Conservation (phyloP, 352 stramenopile genomes). For the Phytophthora constricta region DNA sequence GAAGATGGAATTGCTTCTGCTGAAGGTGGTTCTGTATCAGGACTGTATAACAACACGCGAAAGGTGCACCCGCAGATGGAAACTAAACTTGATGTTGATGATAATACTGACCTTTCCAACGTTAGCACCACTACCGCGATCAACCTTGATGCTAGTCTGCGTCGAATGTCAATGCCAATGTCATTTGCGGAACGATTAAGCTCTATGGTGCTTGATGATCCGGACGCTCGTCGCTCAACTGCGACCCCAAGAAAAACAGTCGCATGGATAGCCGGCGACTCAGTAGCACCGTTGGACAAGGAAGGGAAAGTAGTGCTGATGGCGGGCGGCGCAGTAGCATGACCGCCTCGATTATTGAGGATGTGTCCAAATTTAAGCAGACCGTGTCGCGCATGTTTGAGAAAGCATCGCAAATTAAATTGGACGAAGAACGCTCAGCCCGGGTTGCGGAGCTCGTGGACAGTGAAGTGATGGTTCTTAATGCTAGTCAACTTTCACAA, state of each 20-base stretch:
- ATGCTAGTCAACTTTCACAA: slow-evolving; percentile 61
- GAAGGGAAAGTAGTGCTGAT: slow-evolving; percentile 17
- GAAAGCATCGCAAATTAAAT: slow-evolving; percentile 36
- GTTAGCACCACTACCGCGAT: not conserved
- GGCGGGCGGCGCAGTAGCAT: slow-evolving; percentile 34
- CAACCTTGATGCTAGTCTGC: not conserved
- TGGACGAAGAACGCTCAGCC: slow-evolving; percentile 45
- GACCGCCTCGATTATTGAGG: slow-evolving; percentile 34
- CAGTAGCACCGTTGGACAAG: slow-evolving; percentile 1
- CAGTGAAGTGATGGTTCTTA: slow-evolving; percentile 68
- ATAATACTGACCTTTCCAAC: slow-evolving; percentile 17
- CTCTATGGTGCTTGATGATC: slow-evolving; percentile 16
- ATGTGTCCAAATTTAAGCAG: slow-evolving; percentile 43
- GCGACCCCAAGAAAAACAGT: slow-evolving; percentile 19
- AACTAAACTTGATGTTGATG: slow-evolving; percentile 22
- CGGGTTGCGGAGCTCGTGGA: slow-evolving; percentile 63
- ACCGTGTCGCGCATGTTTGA: slow-evolving; percentile 49
- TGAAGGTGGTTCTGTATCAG: not conserved
- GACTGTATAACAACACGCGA: slow-evolving; percentile 10
- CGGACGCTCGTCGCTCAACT: slow-evolving; percentile 11
- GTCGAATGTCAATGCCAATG: slow-evolving; percentile 23
- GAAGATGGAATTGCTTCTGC: slow-evolving; percentile 5
- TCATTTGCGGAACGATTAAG: slow-evolving; percentile 22
- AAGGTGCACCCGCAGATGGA: slow-evolving; percentile 28
- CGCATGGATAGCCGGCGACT: slow-evolving; percentile 11